Percentiles rank a stretch among this genome's conserved stretches.
phyloP scores from a whole-genome alignment of 371 early-diverging fungal genomes.

The Mucor racemosus region DNA sequence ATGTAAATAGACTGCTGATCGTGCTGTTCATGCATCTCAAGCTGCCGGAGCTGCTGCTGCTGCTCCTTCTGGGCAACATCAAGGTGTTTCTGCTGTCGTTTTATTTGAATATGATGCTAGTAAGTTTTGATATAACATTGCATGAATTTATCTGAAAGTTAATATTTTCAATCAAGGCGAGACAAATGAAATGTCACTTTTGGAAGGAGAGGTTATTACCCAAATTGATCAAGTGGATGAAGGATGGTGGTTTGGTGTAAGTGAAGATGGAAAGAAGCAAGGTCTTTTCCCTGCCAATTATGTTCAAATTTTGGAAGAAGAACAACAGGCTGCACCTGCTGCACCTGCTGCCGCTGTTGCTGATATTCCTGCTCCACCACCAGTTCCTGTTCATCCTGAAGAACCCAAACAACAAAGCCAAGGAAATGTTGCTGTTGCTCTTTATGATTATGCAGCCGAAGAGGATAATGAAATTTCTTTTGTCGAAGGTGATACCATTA shows the following conservation, averaged over 20 bases:
- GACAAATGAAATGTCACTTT: constrained; percentile 83
- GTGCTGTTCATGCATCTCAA: constrained; percentile 38
- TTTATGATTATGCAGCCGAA: constrained; percentile 87
- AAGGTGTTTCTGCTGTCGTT: constrained; percentile 62
- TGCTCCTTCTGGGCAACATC: constrained; percentile 19
- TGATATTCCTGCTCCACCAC: constrained; percentile 4
- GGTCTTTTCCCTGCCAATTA: constrained; percentile 91
- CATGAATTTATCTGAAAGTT: background rate
- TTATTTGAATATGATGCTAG: constrained; percentile 78
- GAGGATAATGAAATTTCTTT: constrained; percentile 92
- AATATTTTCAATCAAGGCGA: constrained; percentile 50
- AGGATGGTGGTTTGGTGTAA: constrained; percentile 91
- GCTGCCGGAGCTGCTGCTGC: constrained; percentile 33
- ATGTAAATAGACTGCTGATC: constrained; percentile 37
- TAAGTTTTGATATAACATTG: constrained; percentile 17
- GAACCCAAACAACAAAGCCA: constrained; percentile 19
- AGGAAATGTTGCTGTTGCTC: constrained; percentile 62
- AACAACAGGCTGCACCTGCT: constrained; percentile 3
- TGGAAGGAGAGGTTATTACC: constrained; percentile 80
- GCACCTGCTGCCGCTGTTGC: constrained; percentile 16
- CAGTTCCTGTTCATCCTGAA: constrained; percentile 21
- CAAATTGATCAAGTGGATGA: constrained; percentile 79
- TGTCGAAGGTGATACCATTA: constrained; percentile 74
- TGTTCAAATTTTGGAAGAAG: constrained; percentile 67
- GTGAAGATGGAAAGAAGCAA: constrained; percentile 74